Evolutionary conservation across 495 filamentous ascomycete genomes (phyloP).

Genomic region (Aspergillus sparsus): DNA sequence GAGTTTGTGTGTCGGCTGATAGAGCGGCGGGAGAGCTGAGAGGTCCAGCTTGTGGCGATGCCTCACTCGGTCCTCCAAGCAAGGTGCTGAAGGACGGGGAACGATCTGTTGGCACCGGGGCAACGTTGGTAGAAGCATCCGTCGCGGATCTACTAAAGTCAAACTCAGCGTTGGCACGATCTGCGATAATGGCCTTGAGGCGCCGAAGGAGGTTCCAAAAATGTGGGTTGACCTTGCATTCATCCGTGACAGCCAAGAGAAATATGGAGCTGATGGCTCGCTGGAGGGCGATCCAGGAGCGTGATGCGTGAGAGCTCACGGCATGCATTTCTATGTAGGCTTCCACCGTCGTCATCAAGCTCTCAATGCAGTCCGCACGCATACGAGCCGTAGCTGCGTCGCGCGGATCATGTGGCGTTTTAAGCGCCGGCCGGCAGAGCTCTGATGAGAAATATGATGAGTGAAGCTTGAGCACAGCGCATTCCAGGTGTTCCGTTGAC

Average conservation of each 20-base stretch:
- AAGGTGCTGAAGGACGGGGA: conserved; percentile 34
- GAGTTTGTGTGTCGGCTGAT: conserved; percentile 41
- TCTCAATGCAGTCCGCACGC: conserved; percentile 44
- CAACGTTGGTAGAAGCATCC: conserved; percentile 13
- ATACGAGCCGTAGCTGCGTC: conserved; percentile 45
- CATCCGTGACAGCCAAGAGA: conserved; percentile 48
- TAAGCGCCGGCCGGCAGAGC: conserved; percentile 60
- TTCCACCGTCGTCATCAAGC: conserved; percentile 47
- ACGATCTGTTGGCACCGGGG: conserved; percentile 5
- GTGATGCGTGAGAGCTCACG: conserved; percentile 44
- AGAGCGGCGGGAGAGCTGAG: conserved; percentile 19
- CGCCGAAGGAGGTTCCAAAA: conserved; percentile 44
- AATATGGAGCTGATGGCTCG: conserved; percentile 52
- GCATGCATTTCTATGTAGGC: conserved; percentile 50
- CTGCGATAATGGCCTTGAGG: conserved; percentile 47
- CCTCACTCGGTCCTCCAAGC: conserved; percentile 31
- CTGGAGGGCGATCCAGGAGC: conserved; percentile 51
- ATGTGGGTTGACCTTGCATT: conserved; percentile 41
- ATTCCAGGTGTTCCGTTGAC: conserved; percentile 53
- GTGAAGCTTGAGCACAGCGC: conserved; percentile 58
- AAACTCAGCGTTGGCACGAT: conserved; percentile 44
- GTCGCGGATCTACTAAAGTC: conserved; percentile 24
- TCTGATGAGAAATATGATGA: conserved; percentile 61
- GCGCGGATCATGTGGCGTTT: conserved; percentile 32
- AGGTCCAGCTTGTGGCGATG: conserved; percentile 23